Base-by-base conservation (phyloP, 495 filamentous ascomycete species). In the Penicillium angulare region DNA sequence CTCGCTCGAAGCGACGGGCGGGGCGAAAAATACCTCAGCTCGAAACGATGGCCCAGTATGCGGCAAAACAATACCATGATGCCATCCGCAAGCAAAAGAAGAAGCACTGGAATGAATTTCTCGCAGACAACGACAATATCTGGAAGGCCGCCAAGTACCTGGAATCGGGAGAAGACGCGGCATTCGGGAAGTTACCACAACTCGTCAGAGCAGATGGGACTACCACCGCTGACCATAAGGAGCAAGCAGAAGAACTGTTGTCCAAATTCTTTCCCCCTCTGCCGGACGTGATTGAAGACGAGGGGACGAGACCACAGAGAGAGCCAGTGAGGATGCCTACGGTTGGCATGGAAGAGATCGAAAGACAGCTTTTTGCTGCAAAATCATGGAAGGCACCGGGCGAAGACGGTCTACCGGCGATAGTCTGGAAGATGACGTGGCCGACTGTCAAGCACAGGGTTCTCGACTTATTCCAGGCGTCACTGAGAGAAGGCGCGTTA, bases 201-300 rank as follows among this genome's bases (percentile, higher is more conserved):
- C 47, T 55, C 39, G 7, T 42, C 7, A 54, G 36, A 51, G 43
- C 42, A 52, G 50, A 57, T 29, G 43, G 54, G 26, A 56, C 57
- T 13, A 49, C 47, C 22, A 53, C 53, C 43, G 39, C 32, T 23
- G 41, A 61, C 43, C 43, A 64, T 20, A 35, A 26, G 26, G 50
- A 63, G 43, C 43, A 67, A 41, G 55, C 47, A 13, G 56, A 65
- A 39, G 58, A 59, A 40, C 24, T 56, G 3, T 38, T 62, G 16
- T 12, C 51, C 34, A 57, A 47, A 47, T 69, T 69, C 64, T 69
- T 67, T 41, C 61, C 64, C 9, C 53, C 59, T 18, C 26, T 58
- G 20, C 62, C 53, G 17, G 47, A 56, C 24, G 24, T 7, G 20
- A 56, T 63, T 50, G 47, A 59, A 15, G 47, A 56, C 10, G 56